Evolutionary conservation across 2,329 filamentous ascomycete species (phyloP).

Genomic region (Emmonsiellopsis sp.): DNA sequence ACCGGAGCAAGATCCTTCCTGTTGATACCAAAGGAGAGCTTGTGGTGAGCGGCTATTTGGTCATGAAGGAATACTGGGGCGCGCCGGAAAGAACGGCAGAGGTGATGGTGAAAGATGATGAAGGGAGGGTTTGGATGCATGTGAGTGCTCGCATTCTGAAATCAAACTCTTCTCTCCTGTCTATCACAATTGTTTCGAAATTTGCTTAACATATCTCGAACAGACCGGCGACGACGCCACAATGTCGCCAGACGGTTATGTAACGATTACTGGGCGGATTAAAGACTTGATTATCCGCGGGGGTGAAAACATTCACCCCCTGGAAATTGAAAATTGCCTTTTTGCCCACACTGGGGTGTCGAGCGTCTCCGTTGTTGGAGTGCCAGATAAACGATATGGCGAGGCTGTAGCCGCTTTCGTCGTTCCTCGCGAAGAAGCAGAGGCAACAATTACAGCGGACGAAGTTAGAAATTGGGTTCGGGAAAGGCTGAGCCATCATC

Average conservation of each 20-base stretch:
- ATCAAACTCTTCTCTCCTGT: neutral
- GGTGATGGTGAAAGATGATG: conserved; percentile 51
- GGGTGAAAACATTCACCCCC: conserved; percentile 90
- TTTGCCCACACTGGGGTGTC: conserved; percentile 61
- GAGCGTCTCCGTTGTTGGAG: conserved; percentile 74
- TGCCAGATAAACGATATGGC: conserved; percentile 74
- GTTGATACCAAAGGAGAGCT: conserved; percentile 68
- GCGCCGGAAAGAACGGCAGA: conserved; percentile 61
- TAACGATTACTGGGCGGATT: conserved; percentile 81
- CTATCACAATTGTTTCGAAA: neutral
- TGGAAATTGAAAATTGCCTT: conserved; percentile 85
- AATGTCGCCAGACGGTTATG: conserved; percentile 76
- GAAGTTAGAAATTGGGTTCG: conserved; percentile 65
- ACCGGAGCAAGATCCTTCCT: conserved; percentile 52
- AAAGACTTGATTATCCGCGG: conserved; percentile 94
- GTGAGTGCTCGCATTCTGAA: conserved; percentile 22
- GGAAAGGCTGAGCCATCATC: conserved; percentile 60
- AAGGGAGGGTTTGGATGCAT: conserved; percentile 68
- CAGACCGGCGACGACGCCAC: conserved; percentile 82
- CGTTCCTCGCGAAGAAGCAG: conserved; percentile 40
- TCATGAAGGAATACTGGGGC: conserved; percentile 89
- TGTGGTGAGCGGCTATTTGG: conserved; percentile 71
- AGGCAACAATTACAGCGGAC: conserved; percentile 43
- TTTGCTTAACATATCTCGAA: neutral
- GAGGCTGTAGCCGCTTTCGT: conserved; percentile 84